These are phyloP conservation scores for Fusarium denticulatum DNA, from an alignment of 2,329 filamentous ascomycete species.

Conservation along the genomic window DNA sequence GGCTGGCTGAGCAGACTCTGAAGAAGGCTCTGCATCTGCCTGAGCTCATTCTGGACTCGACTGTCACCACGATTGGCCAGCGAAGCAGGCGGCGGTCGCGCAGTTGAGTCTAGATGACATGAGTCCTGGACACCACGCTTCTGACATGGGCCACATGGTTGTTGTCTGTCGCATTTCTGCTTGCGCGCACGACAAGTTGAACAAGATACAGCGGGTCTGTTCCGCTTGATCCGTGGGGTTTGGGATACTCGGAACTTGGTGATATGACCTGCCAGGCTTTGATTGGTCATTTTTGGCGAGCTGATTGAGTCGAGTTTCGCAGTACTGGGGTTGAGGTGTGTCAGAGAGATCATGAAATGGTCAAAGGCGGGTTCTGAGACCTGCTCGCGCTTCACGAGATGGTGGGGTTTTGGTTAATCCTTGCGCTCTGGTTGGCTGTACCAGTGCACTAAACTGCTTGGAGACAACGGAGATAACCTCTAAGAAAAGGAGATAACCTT, in stretches of 20 bases:
- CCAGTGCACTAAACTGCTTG: neutral
- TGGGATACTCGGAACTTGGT: slow-evolving; percentile 1
- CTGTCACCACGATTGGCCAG: neutral
- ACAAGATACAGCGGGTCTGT: slow-evolving; percentile 5
- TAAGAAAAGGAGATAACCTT: no score
- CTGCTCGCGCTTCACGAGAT: neutral
- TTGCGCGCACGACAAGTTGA: slow-evolving; percentile 9
- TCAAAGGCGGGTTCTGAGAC: neutral
- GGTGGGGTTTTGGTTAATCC: neutral
- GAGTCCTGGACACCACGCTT: neutral
- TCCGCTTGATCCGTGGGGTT: neutral
- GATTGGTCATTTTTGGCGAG: neutral
- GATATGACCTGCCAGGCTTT: neutral
- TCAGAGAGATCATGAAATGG: neutral
- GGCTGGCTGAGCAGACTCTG: neutral
- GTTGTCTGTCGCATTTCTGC: slow-evolving; percentile 16
- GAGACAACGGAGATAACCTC: neutral
- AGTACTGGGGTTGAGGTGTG: rapidly evolving
- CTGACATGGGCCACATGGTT: slow-evolving; percentile 6
- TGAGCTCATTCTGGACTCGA: slow-evolving; percentile 4
- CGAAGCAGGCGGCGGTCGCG: neutral
- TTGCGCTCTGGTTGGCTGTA: neutral
- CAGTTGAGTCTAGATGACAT: neutral
- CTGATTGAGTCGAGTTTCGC: rapidly evolving
- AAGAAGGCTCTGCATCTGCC: slow-evolving; percentile 10